Evolutionary conservation across 208 protist genomes (phyloP).

Genomic region (Acanthamoeba royreba): DNA sequence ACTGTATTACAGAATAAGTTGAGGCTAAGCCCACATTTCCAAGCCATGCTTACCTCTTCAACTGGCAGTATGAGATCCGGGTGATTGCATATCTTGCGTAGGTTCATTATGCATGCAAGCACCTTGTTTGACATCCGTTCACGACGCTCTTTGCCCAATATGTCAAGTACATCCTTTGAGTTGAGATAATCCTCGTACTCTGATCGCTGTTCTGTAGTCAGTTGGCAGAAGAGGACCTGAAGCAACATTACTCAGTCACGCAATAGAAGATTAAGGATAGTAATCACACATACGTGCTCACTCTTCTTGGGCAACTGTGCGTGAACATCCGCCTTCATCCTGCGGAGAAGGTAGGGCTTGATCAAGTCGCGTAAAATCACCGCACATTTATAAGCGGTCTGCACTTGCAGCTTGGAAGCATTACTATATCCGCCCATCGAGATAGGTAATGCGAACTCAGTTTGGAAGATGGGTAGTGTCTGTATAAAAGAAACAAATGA

Average conservation of each 20-base stretch:
- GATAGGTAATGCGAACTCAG: constrained; percentile 86
- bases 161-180: constrained; percentile 46
- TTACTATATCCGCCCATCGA: constrained; percentile 88
- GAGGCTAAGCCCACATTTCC: no score
- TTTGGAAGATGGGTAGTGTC: constrained; percentile 82
- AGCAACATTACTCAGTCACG: no score
- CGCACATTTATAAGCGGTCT: constrained; percentile 94
- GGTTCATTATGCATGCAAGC: constrained; percentile 71
- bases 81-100: constrained; percentile 91
- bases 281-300: constrained; percentile 86
- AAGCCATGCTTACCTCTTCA: neutral
- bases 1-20: neutral
- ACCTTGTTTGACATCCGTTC: constrained; percentile 34
- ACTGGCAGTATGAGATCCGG: constrained; percentile 72
- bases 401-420: constrained; percentile 84
- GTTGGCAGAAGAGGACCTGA: constrained; percentile 89
- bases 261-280: no score
- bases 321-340: constrained; percentile 93
- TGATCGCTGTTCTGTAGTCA: constrained; percentile 90
- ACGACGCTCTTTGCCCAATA: constrained; percentile 38
- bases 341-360: constrained; percentile 92
- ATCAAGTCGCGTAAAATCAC: constrained; percentile 90
- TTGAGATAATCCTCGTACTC: constrained; percentile 82
- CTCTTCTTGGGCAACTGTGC: constrained; percentile 90
- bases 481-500: no score